These are phyloP conservation scores for Silene coronaria DNA, from an alignment of 179 eudicot species.

Conservation along the genomic window DNA sequence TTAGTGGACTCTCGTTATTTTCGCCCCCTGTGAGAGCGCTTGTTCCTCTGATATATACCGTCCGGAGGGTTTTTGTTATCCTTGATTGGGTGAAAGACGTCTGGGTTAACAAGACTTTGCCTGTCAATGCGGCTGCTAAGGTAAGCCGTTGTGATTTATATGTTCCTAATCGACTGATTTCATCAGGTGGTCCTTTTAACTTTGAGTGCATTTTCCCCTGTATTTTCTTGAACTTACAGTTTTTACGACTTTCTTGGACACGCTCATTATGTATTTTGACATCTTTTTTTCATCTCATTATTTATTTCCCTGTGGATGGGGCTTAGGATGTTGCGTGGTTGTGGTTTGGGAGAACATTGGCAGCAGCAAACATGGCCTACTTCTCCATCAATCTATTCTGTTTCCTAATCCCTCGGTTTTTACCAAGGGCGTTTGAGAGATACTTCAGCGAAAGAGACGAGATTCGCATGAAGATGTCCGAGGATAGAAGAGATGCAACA, in stretches of 20 bases:
- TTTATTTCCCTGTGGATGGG: too few species aligned
- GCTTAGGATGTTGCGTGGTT: constrained; percentile 64
- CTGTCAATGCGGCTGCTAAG: constrained; percentile 50
- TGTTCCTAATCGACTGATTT: not conserved
- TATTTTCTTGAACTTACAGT: too few species aligned
- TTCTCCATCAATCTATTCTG: constrained; percentile 62
- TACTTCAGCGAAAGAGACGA: constrained; percentile 62
- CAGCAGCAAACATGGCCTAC: constrained; percentile 54
- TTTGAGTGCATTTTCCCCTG: not conserved
- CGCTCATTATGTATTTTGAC: too few species aligned
- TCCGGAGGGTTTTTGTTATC: constrained; percentile 66
- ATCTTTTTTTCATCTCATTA: too few species aligned
- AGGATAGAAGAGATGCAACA: constrained; percentile 23
- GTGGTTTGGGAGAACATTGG: constrained; percentile 78
- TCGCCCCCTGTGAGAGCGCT: constrained; percentile 85
- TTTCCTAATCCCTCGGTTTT: constrained; percentile 71
- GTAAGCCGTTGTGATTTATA: constrained; percentile 22
- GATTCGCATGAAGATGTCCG: constrained; percentile 32
- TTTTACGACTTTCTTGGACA: too few species aligned
- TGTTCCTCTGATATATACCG: constrained; percentile 75
- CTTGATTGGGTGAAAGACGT: constrained; percentile 70
- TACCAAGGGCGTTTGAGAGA: constrained; percentile 71
- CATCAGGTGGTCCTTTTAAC: not conserved
- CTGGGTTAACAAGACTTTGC: constrained; percentile 63
- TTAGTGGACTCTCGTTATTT: constrained; percentile 65